These are phyloP conservation scores for Chimonanthus praecox DNA, from an alignment of 164 flowering plant species.

Conservation along the genomic window DNA sequence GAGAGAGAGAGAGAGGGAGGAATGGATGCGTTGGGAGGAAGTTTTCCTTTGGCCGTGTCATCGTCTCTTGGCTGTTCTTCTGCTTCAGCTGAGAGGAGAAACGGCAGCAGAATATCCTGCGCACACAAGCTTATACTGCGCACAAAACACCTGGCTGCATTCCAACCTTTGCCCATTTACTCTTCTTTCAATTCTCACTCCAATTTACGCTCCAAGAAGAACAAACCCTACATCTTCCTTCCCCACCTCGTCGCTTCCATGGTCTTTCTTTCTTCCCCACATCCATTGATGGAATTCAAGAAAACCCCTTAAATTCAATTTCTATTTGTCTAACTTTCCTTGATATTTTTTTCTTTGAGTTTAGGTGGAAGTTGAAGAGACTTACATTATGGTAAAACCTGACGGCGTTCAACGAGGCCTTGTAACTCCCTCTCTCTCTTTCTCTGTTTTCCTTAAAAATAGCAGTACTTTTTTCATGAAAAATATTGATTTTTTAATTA, in stretches of 20 bases:
- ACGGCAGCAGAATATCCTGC: slow-evolving; percentile 13
- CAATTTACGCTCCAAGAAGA: slow-evolving; percentile 24
- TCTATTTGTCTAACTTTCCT: not conserved
- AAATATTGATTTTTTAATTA: no score
- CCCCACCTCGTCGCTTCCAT: slow-evolving; percentile 80
- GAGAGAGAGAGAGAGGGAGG: not conserved
- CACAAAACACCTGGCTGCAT: slow-evolving; percentile 39
- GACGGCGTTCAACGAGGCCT: slow-evolving; percentile 98
- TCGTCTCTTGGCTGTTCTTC: slow-evolving; percentile 14
- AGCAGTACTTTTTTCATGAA: no score
- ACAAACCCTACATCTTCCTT: slow-evolving; percentile 58
- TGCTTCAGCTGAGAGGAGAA: slow-evolving; percentile 7
- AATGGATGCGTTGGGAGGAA: slow-evolving; percentile 28
- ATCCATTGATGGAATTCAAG: not conserved
- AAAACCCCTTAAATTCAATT: not conserved
- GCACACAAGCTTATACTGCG: slow-evolving; percentile 20
- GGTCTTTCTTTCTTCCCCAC: slow-evolving; percentile 28
- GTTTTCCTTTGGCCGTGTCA: slow-evolving; percentile 23
- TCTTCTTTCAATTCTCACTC: slow-evolving; percentile 20
- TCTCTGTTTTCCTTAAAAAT: not conserved
- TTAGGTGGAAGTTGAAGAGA: slow-evolving; percentile 73
- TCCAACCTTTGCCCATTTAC: slow-evolving; percentile 36
- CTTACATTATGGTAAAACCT: slow-evolving; percentile 93
- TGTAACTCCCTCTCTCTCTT: slow-evolving; percentile 32
- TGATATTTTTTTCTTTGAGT: slow-evolving; percentile 6